These are phyloP conservation scores for Paecilomyces formosus DNA, from an alignment of 2,329 filamentous ascomycete species.

Conservation along the genomic window DNA sequence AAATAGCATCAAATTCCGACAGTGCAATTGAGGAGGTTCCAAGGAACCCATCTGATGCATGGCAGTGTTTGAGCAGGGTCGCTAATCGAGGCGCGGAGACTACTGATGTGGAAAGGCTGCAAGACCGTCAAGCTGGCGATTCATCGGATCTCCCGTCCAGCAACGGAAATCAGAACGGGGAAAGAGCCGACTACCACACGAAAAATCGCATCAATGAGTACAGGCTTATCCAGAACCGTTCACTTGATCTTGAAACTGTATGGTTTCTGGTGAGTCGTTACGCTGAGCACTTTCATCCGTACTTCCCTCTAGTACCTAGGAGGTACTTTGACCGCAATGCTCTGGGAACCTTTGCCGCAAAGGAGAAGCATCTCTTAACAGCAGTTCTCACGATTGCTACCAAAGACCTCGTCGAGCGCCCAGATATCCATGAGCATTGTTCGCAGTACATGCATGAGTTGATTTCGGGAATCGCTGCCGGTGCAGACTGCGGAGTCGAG, in stretches of 20 bases:
- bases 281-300: conserved; percentile 60
- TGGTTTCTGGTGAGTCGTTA: conserved; percentile 52
- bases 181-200: conserved; percentile 18
- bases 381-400: conserved; percentile 64
- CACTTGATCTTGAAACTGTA: conserved; percentile 43
- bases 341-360: conserved; percentile 49
- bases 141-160: conserved; percentile 17
- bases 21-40: conserved; percentile 35
- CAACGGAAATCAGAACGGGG: conserved; percentile 18
- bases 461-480: conserved; percentile 59
- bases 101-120: conserved; percentile 12
- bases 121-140: conserved; percentile 15
- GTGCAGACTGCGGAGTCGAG: conserved; percentile 60
- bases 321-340: conserved; percentile 50
- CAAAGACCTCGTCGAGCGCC: conserved; percentile 60
- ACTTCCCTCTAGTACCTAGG: conserved; percentile 60
- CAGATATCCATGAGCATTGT: conserved; percentile 57
- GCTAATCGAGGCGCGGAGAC: conserved; percentile 28
- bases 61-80: conserved; percentile 41
- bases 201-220: conserved; percentile 32
- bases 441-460: conserved; percentile 63
- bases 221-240: conserved; percentile 36
- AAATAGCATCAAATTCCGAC: conserved; percentile 28
- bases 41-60: conserved; percentile 41
- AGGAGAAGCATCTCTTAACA: conserved; percentile 61